phyloP scores from a whole-genome alignment of 2,329 filamentous ascomycete species.

The Fusarium denticulatum region DNA sequence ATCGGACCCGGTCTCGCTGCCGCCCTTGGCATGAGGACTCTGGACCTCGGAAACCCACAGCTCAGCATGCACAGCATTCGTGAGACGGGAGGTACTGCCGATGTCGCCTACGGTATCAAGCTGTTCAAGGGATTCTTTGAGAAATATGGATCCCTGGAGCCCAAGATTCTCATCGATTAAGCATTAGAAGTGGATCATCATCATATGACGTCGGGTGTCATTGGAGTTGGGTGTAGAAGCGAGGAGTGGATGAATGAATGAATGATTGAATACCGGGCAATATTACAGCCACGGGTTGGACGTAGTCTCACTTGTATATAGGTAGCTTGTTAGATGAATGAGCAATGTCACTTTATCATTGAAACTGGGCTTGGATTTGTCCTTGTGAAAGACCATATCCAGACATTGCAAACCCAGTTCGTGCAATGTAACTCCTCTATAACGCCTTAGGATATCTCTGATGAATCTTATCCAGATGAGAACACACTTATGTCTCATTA shows the following conservation, averaged over 20 bases:
- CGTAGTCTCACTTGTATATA: not conserved
- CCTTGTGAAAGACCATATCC: slow-evolving; percentile 32
- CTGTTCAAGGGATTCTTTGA: slow-evolving; percentile 90
- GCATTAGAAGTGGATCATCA: slow-evolving; percentile 7
- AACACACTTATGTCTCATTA: slow-evolving; percentile 13
- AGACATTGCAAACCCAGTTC: slow-evolving; percentile 15
- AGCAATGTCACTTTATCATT: slow-evolving; percentile 3
- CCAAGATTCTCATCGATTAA: slow-evolving; percentile 84
- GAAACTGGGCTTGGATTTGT: not conserved
- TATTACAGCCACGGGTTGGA: not conserved
- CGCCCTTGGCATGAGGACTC: slow-evolving; percentile 83
- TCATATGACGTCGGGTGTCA: not conserved
- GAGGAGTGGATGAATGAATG: not conserved
- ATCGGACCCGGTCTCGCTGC: slow-evolving; percentile 97
- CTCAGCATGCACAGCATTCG: slow-evolving; percentile 97
- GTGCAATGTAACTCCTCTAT: slow-evolving; percentile 2
- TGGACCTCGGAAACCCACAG: slow-evolving; percentile 94
- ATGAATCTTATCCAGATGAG: slow-evolving; percentile 16
- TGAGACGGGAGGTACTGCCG: slow-evolving; percentile 88
- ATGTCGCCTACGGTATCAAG: slow-evolving; percentile 86
- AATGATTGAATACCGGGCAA: not conserved
- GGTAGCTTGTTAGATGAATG: slow-evolving; percentile 12
- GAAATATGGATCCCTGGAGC: slow-evolving; percentile 83
- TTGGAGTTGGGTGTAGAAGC: slow-evolving; percentile 21
- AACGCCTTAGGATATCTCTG: slow-evolving; percentile 35